Evolutionary conservation across 768 basidiomycete species (phyloP), one percentile per base, ranked within the genome.

Genomic region (Podaxis sp.): DNA sequence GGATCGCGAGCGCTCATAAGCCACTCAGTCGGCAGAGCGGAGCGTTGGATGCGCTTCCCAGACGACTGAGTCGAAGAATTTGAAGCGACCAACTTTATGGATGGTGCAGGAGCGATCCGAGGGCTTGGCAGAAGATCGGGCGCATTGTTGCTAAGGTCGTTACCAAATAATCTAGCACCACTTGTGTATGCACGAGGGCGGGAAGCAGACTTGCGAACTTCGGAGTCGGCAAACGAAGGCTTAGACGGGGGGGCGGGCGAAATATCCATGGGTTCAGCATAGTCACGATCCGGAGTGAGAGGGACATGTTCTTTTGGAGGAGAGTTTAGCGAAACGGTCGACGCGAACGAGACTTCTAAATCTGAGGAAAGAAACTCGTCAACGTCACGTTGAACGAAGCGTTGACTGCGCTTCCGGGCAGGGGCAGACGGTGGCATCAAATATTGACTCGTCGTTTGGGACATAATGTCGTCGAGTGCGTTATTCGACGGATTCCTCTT

Each of bases 301-400:
- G 75, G 73, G 58, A 79, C 68, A 56, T 77, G 70, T 30, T 83
- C 79, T 54, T 76, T 80, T 13, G 86, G 80, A 37, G 91, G 89
- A 28, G 90, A 91, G 69, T 90, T 82, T 52, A 94, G 76, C 6
- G 92, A 94, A 73, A 93, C 87, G 64, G 83, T 90, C 33, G 91
- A 92, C 6, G 90, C 90, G 70, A 94, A 94, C 30, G 91, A 93
- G 41, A 87, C 76, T 71, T 94, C 92, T 53, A 92, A 82, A 69
- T 91, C 90, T n/a, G 88, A 88, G 37, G 87, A 85, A 56, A 87
- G 78, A 69, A 86, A 87, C 48, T 88, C 86, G 64, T 91, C 87
- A 58, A 85, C 72, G 63, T 88, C 85, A 68, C 84, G 68, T 50
- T 70, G 76, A 67, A 74, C 71, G 69, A 76, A 72, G 59, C 75